phyloP scores from a whole-genome alignment of 2,329 filamentous ascomycete genomes.

The Juglanconis oblonga region DNA sequence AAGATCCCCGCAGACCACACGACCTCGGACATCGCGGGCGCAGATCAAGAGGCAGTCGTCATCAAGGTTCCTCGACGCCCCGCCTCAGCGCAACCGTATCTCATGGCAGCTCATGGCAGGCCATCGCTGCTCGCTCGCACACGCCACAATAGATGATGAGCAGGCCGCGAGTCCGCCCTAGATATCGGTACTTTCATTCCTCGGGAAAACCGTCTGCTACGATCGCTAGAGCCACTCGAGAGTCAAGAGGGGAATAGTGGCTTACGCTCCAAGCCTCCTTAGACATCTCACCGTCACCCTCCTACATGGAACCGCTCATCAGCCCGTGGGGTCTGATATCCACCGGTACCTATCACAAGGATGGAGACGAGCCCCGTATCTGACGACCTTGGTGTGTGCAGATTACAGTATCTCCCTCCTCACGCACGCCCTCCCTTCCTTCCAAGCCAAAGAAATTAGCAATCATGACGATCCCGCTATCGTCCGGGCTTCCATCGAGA shows the following conservation, averaged over 20 bases:
- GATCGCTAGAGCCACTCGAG: constrained; percentile 5
- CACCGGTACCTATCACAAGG: constrained; percentile 1
- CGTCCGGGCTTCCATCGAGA: neutral
- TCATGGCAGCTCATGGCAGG: neutral
- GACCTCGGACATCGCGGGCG: neutral
- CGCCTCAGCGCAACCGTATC: neutral
- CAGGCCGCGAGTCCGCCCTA: neutral
- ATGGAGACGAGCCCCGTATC: neutral
- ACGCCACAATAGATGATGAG: neutral
- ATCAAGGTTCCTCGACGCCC: neutral
- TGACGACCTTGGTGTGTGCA: neutral
- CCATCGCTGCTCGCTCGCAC: neutral
- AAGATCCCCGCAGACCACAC: neutral
- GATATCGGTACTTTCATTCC: neutral
- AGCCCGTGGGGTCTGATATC: constrained; percentile 1
- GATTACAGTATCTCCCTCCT: neutral
- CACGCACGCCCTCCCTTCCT: neutral
- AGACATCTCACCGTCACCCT: constrained; percentile 7
- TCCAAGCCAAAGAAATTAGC: constrained; percentile 7
- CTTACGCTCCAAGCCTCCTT: constrained; percentile 5
- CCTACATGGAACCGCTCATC: constrained; percentile 7
- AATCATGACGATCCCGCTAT: neutral
- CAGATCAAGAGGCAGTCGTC: neutral
- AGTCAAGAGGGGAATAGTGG: neutral
- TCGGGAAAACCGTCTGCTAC: constrained; percentile 6